Percentiles rank a stretch among this genome's conserved stretches.
Evolutionary conservation across 2,329 filamentous ascomycete species (phyloP).

Genomic region (Penicillium sp.): DNA sequence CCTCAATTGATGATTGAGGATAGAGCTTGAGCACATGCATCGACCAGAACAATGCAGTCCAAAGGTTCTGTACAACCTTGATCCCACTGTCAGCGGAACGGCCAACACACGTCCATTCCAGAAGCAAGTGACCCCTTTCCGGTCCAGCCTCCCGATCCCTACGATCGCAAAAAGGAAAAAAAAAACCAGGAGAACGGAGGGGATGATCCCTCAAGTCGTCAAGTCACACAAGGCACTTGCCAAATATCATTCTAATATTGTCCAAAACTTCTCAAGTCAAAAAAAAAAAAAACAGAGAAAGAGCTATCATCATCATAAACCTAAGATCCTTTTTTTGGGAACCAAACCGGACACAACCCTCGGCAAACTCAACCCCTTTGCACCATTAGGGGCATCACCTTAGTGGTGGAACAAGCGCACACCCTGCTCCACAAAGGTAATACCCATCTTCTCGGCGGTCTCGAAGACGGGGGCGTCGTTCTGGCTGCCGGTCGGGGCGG

Average conservation of each 20-base stretch:
- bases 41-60: too few relatives aligned
- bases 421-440: slow-evolving; percentile 93
- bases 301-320: slow-evolving; percentile 22
- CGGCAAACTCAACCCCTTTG: not conserved
- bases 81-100: too few relatives aligned
- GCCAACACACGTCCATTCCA: too few relatives aligned
- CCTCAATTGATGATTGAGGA: too few relatives aligned
- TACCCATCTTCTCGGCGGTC: slow-evolving; percentile 84
- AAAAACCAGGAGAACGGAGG: too few relatives aligned
- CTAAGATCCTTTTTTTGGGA: slow-evolving; percentile 14
- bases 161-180: too few relatives aligned
- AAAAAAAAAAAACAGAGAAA: slow-evolving; percentile 19
- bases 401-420: slow-evolving; percentile 94
- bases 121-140: too few relatives aligned
- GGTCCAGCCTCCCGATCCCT: too few relatives aligned
- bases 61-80: too few relatives aligned
- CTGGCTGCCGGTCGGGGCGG: slow-evolving; percentile 74
- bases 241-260: not conserved
- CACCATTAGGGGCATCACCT: not conserved
- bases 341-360: slow-evolving; percentile 1
- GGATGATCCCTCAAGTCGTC: too few relatives aligned
- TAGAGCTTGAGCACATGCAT: too few relatives aligned
- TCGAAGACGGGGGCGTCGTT: slow-evolving; percentile 54
- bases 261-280: slow-evolving; percentile 17
- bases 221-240: too few relatives aligned